These are phyloP conservation scores for Globisporangium cylindrosporum DNA, from an alignment of 352 stramenopile genomes.

Conservation along the genomic window DNA sequence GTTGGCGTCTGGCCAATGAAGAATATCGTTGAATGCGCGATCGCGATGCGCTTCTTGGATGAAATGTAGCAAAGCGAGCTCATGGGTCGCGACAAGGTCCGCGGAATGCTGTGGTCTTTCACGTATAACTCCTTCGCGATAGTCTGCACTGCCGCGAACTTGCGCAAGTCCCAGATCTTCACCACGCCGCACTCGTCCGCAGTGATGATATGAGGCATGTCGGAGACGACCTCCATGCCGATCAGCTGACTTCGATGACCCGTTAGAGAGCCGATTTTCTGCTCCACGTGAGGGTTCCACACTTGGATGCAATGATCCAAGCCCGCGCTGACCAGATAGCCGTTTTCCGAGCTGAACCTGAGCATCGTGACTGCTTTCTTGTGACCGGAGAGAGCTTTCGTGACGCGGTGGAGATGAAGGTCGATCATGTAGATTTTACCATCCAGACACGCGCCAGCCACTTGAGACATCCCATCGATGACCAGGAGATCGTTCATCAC, in stretches of 20 bases:
- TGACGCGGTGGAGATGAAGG: conserved; percentile 22
- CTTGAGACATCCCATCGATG: conserved; percentile 28
- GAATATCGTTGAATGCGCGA: conserved; percentile 50
- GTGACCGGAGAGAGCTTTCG: conserved; percentile 37
- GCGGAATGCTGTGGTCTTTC: conserved; percentile 18
- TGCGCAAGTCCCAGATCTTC: conserved; percentile 57
- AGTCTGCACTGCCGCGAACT: conserved; percentile 41
- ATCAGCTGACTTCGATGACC: conserved; percentile 48
- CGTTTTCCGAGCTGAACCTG: conserved; percentile 39
- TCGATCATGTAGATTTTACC: conserved; percentile 65
- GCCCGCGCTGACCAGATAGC: conserved; percentile 55
- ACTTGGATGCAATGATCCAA: conserved; percentile 53
- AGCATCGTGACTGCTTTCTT: conserved; percentile 42
- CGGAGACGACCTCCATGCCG: conserved; percentile 42
- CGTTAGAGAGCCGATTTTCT: conserved; percentile 44
- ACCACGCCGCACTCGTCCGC: conserved; percentile 47
- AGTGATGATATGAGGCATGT: conserved; percentile 49
- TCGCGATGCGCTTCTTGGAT: conserved; percentile 30
- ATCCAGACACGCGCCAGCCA: conserved; percentile 43
- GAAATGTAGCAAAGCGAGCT: conserved; percentile 35
- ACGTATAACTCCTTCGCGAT: conserved; percentile 35
- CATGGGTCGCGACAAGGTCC: conserved; percentile 17
- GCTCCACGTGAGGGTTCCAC: conserved; percentile 62
- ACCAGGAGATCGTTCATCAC: conserved; percentile 41
- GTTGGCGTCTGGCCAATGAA: conserved; percentile 42